A percentile compares a stretch with the other conserved stretches of the same genome.
Evolutionary conservation across 257 asterid species (phyloP).

Genomic region (Catharanthus roseus): DNA sequence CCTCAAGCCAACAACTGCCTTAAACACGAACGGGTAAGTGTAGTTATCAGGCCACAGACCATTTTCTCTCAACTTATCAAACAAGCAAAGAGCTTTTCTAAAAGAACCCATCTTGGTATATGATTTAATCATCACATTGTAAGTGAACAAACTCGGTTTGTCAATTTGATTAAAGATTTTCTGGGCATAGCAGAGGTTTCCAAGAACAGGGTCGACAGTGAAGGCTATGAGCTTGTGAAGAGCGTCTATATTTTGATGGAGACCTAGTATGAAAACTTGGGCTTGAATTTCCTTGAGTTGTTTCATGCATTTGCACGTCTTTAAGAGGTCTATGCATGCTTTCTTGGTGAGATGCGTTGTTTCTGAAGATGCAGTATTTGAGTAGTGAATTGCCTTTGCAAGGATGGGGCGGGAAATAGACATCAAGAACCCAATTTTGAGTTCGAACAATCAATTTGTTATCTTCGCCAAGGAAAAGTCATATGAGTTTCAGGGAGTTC

Average conservation of each 20-base stretch:
- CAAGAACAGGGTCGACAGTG: slow-evolving; percentile 27
- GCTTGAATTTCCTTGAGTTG: slow-evolving; percentile 65
- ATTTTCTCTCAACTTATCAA: slow-evolving; percentile 52
- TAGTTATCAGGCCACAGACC: slow-evolving; percentile 71
- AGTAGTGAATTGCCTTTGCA: slow-evolving; percentile 23
- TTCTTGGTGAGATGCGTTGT: slow-evolving; percentile 29
- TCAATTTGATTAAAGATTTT: slow-evolving; percentile 43
- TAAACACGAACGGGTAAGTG: slow-evolving; percentile 76
- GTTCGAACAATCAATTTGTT: too few relatives aligned
- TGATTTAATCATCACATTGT: slow-evolving; percentile 72
- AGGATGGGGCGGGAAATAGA: slow-evolving; percentile 22
- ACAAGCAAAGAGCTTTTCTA: slow-evolving; percentile 47
- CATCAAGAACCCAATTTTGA: neutral
- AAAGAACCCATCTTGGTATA: slow-evolving; percentile 38
- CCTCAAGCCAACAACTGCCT: slow-evolving; percentile 57
- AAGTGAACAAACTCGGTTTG: slow-evolving; percentile 50
- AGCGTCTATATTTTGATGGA: slow-evolving; percentile 50
- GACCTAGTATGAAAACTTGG: slow-evolving; percentile 49
- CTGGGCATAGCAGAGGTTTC: slow-evolving; percentile 46
- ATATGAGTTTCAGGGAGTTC: neutral
- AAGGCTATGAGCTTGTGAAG: slow-evolving; percentile 69
- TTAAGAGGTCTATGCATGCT: slow-evolving; percentile 49
- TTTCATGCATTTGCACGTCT: slow-evolving; percentile 53
- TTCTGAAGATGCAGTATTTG: slow-evolving; percentile 19
- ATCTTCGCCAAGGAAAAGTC: neutral